These are phyloP conservation scores for Canariomyces notabilis DNA, from an alignment of 2,329 filamentous ascomycete genomes.

Conservation along the genomic window DNA sequence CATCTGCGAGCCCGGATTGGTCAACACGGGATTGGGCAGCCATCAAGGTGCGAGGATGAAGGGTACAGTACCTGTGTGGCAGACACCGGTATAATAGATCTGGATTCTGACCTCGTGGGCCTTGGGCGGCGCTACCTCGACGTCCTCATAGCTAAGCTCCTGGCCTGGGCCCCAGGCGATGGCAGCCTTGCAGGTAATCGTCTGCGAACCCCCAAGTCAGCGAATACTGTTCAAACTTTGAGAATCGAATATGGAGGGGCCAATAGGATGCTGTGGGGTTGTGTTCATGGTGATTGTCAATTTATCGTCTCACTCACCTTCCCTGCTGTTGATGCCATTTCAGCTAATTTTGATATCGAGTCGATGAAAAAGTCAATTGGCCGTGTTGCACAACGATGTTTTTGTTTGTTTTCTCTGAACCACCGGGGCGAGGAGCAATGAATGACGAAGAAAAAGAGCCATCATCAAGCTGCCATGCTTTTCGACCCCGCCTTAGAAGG, in stretches of 20 bases:
- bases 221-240: constrained; percentile 3
- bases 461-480: neutral
- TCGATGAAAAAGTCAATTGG: too few species aligned
- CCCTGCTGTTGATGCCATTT: constrained; percentile 26
- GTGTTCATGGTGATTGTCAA: neutral
- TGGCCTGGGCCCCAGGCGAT: constrained; percentile 96
- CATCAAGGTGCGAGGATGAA: constrained; percentile 4
- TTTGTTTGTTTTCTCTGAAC: neutral
- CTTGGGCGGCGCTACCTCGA: constrained; percentile 84
- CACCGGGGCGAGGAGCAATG: neutral
- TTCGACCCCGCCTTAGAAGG: constrained; percentile 12
- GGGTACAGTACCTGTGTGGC: constrained; percentile 71
- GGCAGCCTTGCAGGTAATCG: constrained; percentile 94
- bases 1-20: constrained; percentile 50
- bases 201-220: constrained; percentile 48
- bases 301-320: constrained; percentile 19
- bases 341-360: too few species aligned
- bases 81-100: constrained; percentile 97
- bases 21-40: neutral
- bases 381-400: too few species aligned
- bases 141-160: constrained; percentile 80
- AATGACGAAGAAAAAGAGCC: too few species aligned
- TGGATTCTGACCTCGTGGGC: constrained; percentile 95
- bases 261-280: constrained; percentile 7
- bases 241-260: too few species aligned